Evolutionary conservation across 805 yeast genomes (phyloP).

Genomic region (Metschnikowia santaceciliae): DNA sequence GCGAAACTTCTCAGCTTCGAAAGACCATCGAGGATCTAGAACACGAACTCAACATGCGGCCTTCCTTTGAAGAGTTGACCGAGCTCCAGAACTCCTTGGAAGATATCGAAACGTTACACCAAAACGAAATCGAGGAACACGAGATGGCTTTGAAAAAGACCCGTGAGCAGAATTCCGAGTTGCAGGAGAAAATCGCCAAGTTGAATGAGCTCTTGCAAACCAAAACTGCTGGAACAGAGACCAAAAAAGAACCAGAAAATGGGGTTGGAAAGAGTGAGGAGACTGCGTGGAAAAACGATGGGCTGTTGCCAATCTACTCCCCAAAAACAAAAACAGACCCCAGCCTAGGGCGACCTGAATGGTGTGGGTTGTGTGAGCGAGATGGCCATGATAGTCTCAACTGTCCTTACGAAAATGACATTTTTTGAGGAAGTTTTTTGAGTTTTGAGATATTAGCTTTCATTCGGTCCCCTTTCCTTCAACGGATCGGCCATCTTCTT

Average conservation of each 20-base stretch:
- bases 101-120: constrained; percentile 39
- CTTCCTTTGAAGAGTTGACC: constrained; percentile 38
- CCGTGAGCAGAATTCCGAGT: constrained; percentile 19
- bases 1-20: neutral
- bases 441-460: no score
- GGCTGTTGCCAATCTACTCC: constrained; percentile 42
- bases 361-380: constrained; percentile 94
- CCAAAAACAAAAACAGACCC: constrained; percentile 56
- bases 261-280: neutral
- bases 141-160: constrained; percentile 23
- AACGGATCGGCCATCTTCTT: constrained; percentile 32
- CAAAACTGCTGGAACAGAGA: neutral
- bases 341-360: constrained; percentile 65
- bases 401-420: constrained; percentile 78
- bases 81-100: constrained; percentile 43
- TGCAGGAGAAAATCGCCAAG: constrained; percentile 15
- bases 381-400: constrained; percentile 84
- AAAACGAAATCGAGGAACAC: constrained; percentile 28
- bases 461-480: neutral
- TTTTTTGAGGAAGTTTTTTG: constrained; percentile 27
- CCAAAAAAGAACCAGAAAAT: neutral
- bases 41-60: constrained; percentile 35
- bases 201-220: constrained; percentile 2
- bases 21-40: constrained; percentile 24
- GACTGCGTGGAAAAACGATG: neutral